Evolutionary conservation across 1,139 yeast genomes (phyloP).

Genomic region (Kluyveromyces sp.): DNA sequence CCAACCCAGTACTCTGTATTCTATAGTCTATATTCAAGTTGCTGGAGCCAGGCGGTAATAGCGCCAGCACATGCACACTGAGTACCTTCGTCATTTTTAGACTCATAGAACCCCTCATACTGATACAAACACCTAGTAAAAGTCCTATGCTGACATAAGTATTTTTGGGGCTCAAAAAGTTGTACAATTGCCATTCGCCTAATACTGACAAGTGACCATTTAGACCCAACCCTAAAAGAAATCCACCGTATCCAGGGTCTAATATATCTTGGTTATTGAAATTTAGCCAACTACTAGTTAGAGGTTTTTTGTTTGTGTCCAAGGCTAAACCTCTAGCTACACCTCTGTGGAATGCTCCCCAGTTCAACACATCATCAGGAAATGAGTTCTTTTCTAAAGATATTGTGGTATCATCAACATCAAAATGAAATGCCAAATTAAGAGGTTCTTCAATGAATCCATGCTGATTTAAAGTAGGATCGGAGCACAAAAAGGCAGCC

Average conservation of each 20-base stretch:
- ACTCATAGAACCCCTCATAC: conserved; percentile 78
- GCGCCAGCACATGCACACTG: conserved; percentile 87
- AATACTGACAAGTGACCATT: conserved; percentile 78
- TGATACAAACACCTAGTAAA: conserved; percentile 88
- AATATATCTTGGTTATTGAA: conserved; percentile 67
- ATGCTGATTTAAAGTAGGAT: conserved; percentile 77
- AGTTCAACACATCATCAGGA: conserved; percentile 45
- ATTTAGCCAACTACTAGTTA: conserved; percentile 88
- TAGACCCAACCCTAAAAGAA: conserved; percentile 82
- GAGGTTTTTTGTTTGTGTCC: conserved; percentile 58
- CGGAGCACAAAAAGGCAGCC: conserved; percentile 60
- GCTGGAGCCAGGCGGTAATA: conserved; percentile 84
- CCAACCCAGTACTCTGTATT: conserved; percentile 87
- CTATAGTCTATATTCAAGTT: conserved; percentile 76
- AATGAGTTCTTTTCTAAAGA: conserved; percentile 50
- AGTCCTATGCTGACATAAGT: conserved; percentile 79
- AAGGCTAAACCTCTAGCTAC: conserved; percentile 80
- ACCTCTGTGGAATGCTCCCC: conserved; percentile 94
- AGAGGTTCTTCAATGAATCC: conserved; percentile 72
- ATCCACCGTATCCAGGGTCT: conserved; percentile 88
- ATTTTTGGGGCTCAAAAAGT: conserved; percentile 86
- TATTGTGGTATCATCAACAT: conserved; percentile 53
- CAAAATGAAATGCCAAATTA: conserved; percentile 63
- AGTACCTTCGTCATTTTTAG: conserved; percentile 80
- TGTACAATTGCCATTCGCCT: conserved; percentile 96